Evolutionary conservation across 306 rosid genomes (phyloP).

Genomic region (Rosa chinensis): DNA sequence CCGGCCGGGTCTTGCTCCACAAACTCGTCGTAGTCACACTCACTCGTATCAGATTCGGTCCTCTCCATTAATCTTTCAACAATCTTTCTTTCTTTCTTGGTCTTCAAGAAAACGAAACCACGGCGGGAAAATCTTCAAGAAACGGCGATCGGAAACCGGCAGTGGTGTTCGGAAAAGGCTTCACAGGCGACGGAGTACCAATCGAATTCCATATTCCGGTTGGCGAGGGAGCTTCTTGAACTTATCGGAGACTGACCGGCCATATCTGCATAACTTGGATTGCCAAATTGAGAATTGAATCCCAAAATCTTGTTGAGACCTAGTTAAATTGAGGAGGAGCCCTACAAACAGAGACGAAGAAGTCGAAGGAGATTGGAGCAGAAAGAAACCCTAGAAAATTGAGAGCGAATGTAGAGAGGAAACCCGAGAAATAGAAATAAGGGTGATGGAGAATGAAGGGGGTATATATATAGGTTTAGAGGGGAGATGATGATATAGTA

Average conservation of each 20-base stretch:
- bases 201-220: background rate
- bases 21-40: constrained; percentile 23
- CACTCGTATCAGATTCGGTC: background rate
- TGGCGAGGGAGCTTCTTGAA: too few relatives aligned
- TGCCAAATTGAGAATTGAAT: background rate
- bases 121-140: rapidly evolving
- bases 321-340: background rate
- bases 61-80: background rate
- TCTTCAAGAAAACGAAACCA: background rate
- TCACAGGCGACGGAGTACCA: background rate
- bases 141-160: background rate
- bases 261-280: background rate
- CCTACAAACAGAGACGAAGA: background rate
- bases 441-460: background rate
- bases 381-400: background rate
- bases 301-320: too few relatives aligned
- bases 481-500: too few relatives aligned
- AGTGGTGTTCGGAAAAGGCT: background rate
- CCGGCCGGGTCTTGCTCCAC: constrained; percentile 75
- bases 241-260: background rate
- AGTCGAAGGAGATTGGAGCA: background rate
- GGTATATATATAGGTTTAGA: background rate
- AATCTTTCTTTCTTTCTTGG: background rate
- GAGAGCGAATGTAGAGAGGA: background rate
- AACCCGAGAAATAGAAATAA: background rate